Percentiles rank a stretch among this genome's conserved stretches.
Evolutionary conservation across 2,329 filamentous ascomycete species (phyloP).

Genomic region (Exserohilum rostratum): DNA sequence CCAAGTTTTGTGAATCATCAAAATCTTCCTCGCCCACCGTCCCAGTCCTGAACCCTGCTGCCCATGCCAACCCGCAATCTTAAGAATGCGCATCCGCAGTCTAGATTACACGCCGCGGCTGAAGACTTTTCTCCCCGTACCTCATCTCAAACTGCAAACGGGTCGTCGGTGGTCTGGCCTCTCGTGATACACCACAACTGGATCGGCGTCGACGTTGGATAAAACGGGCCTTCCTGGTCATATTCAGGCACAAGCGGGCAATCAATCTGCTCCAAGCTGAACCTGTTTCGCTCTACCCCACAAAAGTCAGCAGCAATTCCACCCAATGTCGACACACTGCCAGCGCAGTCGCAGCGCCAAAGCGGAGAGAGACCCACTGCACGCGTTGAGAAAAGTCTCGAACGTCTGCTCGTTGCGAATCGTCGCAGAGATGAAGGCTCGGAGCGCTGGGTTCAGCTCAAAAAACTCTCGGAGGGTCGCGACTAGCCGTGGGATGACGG

Average conservation of each 20-base stretch:
- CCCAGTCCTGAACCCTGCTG: slow-evolving; percentile 8
- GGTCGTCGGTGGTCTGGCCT: slow-evolving; percentile 24
- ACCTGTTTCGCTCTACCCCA: slow-evolving; percentile 49
- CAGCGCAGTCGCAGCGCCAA: slow-evolving; percentile 17
- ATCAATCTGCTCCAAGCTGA: slow-evolving; percentile 40
- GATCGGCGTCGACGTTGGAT: slow-evolving; percentile 65
- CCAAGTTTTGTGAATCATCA: slow-evolving; percentile 18
- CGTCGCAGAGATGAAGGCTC: slow-evolving; percentile 71
- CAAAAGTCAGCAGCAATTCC: slow-evolving; percentile 43
- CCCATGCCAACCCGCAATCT: slow-evolving; percentile 25
- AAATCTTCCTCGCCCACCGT: not conserved
- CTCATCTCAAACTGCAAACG: slow-evolving; percentile 34
- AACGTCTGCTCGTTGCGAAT: slow-evolving; percentile 75
- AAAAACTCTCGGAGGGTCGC: slow-evolving; percentile 69
- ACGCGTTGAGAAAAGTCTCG: slow-evolving; percentile 65
- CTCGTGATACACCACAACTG: slow-evolving; percentile 58
- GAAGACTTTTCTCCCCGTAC: slow-evolving; percentile 12
- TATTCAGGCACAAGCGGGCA: slow-evolving; percentile 40
- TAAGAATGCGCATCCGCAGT: slow-evolving; percentile 14
- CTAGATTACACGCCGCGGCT: slow-evolving; percentile 30
- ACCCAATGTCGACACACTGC: slow-evolving; percentile 25
- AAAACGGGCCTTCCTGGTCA: slow-evolving; percentile 68
- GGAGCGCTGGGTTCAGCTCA: slow-evolving; percentile 59
- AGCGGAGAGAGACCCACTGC: slow-evolving; percentile 54
- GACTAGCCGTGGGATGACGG: slow-evolving; percentile 67